Base-by-base conservation (phyloP, 495 filamentous ascomycete genomes). In the Neurospora sp. region DNA sequence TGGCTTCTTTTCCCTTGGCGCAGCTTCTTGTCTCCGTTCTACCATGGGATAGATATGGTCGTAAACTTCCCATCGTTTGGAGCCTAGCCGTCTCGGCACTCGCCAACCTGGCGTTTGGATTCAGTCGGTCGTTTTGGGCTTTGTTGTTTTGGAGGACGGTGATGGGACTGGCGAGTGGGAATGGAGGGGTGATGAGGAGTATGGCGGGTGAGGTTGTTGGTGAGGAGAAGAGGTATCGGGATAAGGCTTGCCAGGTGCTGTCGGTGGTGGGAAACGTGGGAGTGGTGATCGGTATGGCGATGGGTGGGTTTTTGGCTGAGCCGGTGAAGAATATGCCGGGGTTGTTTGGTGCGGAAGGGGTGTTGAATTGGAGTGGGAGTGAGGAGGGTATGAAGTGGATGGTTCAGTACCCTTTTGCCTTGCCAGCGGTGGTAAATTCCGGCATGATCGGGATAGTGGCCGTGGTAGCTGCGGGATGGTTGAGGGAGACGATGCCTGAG, bases 211-310 rank as follows among this genome's bases (percentile, higher is more conserved):
- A 96, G 81, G 86, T 89, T 42, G 83, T 91, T 8, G 77, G 82
- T 71, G 89, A 91, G 81, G 90, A 91, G 81, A 88, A 86, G 76
- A 87, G 83, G 79, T 92, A 88, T 75, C 92, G 93, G 83, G 90
- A 89, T 16, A 85, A 92, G 39, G 93, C 93, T 0, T 95, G 96
- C 73, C 79, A 95, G 41, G 82, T 96, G n/a, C 78, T 97, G 71
- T 93, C 93, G 0, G 90, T 95, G 86, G 91, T 89, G 54, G 94
- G 93, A 75, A 95, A 94, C 72, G 79, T 87, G 23, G 93, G 92
- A 0, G 90, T 93, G 35, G 91, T 95, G 71, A 74, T 76, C 3
- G 82, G 84, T 23, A 74, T 85, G 9, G 83, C 83, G 37, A 71
- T 93, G 2, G 92, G 92, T 20, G 93, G 93, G 14, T 80, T 90